Evolutionary conservation across 805 yeast genomes (phyloP), one percentile per base, ranked within the genome.

Genomic region (Wickerhamiella domercqiae): DNA sequence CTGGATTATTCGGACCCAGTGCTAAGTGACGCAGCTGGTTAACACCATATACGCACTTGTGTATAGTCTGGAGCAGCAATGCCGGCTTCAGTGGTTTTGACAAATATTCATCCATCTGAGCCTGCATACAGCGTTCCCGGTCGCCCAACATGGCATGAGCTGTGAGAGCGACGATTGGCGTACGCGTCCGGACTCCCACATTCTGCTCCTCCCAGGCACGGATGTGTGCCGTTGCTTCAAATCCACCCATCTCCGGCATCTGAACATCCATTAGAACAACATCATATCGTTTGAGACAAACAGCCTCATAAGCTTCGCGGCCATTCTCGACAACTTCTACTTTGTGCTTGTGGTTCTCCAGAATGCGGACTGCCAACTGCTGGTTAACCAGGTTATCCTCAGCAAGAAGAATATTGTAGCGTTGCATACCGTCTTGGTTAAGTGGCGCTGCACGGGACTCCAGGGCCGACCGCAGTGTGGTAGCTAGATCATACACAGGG

Each of bases 111-210:
- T 82, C 94, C 94, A 82, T 82, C 45, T 84, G 93, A 29, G 84
- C 84, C 44, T 79, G 79, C 57, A 82, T 63, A 42, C 93, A 81
- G 49, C 78, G 68, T 53, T 82, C 94, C 36, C 94, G 64, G 57
- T 83, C 94, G 34, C 94, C 94, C 62, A 82, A 65, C 94, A 82
- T 83, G 3, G 94, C 94, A 56, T 82, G 94, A 0, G 94, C 94
- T 0, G 94, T 83, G 41, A 82, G 64, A 2, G 94, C 94, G 50
- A 82, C 81, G 48, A 82, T 82, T 16, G 94, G 94, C 1, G 87
- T 78, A 41, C 93, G 67, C 43, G 77, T 73, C 22, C 79, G 68
- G 36, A 75, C 67, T 32, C 86, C 83, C 44, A 76, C 75, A 16
- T 74, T 68, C 57, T 76, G 78, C 62, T 70, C 73, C 58, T 82